Evolutionary conservation across 2,329 filamentous ascomycete species (phyloP).

Genomic region (Penicillium sp.): DNA sequence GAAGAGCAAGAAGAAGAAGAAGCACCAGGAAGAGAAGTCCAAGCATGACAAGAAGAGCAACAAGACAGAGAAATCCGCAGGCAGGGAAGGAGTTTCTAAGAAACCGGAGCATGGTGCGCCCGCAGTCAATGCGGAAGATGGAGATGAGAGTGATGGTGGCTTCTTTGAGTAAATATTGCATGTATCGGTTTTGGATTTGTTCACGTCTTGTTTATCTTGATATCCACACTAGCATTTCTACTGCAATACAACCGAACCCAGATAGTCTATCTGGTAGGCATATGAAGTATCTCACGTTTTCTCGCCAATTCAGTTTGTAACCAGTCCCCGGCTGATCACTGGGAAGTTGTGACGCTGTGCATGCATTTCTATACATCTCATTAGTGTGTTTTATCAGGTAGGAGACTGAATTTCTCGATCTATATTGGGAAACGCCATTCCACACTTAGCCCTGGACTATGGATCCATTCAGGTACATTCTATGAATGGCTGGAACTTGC

Average conservation of each 20-base stretch:
- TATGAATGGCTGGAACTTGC: too few relatives aligned
- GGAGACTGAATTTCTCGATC: too few relatives aligned
- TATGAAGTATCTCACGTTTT: too few relatives aligned
- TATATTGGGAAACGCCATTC: too few relatives aligned
- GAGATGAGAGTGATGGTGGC: conserved; percentile 37
- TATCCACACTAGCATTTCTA: conserved; percentile 11
- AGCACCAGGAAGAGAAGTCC: conserved; percentile 1
- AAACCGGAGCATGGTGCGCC: conserved; percentile 10
- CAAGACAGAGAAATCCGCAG: conserved; percentile 10
- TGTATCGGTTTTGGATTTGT: not conserved
- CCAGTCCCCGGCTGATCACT: too few relatives aligned
- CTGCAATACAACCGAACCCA: not conserved
- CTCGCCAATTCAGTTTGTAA: too few relatives aligned
- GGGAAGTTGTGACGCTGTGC: too few relatives aligned
- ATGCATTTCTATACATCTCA: too few relatives aligned
- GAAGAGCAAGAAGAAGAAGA: conserved; percentile 11
- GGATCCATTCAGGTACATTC: too few relatives aligned
- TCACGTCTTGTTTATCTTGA: conserved; percentile 10
- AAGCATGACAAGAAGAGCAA: conserved; percentile 10
- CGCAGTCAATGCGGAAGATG: conserved; percentile 17
- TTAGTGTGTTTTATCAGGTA: too few relatives aligned
- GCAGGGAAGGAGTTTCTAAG: not conserved
- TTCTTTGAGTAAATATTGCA: conserved; percentile 36
- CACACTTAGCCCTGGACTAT: too few relatives aligned
- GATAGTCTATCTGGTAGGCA: too few relatives aligned